Percentiles rank a stretch among this genome's conserved stretches.
These are phyloP conservation scores for Ceratobasidium theobromae DNA, from an alignment of 1,284 basidiomycete genomes.

Conservation along the genomic window DNA sequence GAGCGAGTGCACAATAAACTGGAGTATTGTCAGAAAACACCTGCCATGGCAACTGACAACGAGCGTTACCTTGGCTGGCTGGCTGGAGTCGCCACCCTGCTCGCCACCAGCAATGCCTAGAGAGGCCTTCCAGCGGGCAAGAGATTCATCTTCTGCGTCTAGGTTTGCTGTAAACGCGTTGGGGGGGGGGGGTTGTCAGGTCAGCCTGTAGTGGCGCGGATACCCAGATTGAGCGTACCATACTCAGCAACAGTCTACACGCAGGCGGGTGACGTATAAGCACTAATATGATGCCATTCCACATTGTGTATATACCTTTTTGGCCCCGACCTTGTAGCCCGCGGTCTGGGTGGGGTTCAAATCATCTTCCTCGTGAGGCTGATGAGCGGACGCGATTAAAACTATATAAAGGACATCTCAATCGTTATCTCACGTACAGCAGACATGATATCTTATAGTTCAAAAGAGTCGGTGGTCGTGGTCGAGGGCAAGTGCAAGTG, in stretches of 20 bases:
- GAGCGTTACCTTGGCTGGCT: conserved; percentile 70
- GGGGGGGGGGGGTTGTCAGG: not conserved
- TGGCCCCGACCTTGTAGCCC: conserved; percentile 35
- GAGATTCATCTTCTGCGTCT: conserved; percentile 35
- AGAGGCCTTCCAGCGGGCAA: conserved; percentile 82
- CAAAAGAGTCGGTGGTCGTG: conserved; percentile 3
- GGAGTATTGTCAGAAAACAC: conserved; percentile 21
- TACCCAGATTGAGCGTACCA: conserved; percentile 16
- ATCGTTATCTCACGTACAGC: not conserved
- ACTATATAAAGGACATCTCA: not conserved
- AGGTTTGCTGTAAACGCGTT: conserved; percentile 3
- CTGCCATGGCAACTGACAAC: not conserved
- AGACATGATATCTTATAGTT: conserved; percentile 14
- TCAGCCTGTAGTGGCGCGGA: not conserved
- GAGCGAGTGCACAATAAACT: conserved; percentile 71
- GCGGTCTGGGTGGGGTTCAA: conserved; percentile 32
- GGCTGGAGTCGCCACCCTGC: conserved; percentile 51
- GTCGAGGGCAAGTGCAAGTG: conserved; percentile 15
- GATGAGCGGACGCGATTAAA: not conserved
- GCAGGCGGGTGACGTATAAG: not conserved
- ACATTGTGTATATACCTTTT: conserved; percentile 29
- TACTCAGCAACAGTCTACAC: conserved; percentile 33
- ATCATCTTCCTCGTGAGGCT: conserved; percentile 33
- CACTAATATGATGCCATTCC: not conserved
- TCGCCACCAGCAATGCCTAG: conserved; percentile 61